Evolutionary conservation across 176 grass and related monocot genomes (phyloP).

Genomic region (Ensete glaucum): DNA sequence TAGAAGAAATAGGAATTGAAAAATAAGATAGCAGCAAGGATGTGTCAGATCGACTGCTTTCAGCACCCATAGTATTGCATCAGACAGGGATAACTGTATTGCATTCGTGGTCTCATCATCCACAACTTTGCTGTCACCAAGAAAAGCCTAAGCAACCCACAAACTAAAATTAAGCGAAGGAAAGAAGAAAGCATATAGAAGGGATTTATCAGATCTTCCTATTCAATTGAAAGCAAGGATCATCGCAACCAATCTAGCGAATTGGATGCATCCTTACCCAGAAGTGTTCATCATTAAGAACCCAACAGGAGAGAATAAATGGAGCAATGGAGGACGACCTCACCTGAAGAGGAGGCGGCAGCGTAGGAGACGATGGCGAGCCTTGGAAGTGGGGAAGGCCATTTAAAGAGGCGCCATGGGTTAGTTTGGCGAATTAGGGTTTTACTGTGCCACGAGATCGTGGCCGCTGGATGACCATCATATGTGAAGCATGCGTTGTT

Average conservation of each 20-base stretch:
- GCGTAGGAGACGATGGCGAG: too few relatives aligned
- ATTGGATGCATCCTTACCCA: constrained; percentile 1
- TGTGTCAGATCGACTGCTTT: constrained; percentile 41
- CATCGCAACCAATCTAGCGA: neutral
- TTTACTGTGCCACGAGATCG: neutral
- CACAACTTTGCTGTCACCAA: constrained; percentile 9
- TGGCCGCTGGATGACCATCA: neutral
- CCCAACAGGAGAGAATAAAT: neutral
- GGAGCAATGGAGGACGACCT: neutral
- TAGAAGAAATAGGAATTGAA: neutral
- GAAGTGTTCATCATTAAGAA: neutral
- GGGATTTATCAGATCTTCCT: constrained; percentile 15
- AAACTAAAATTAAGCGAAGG: neutral
- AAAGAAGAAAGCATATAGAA: neutral
- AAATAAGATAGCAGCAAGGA: neutral
- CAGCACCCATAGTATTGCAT: constrained; percentile 48
- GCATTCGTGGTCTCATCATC: constrained; percentile 47
- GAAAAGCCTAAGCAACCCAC: accelerated
- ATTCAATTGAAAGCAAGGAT: constrained; percentile 1
- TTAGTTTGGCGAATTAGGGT: neutral
- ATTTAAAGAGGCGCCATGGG: neutral
- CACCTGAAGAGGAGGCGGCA: neutral
- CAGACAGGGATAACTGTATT: constrained; percentile 88
- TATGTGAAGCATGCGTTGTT: too few relatives aligned
- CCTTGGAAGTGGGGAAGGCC: too few relatives aligned